Percentiles rank a stretch among this genome's conserved stretches.
Evolutionary conservation across 1,284 basidiomycete genomes (phyloP).

Genomic region (Leccinum fallax): DNA sequence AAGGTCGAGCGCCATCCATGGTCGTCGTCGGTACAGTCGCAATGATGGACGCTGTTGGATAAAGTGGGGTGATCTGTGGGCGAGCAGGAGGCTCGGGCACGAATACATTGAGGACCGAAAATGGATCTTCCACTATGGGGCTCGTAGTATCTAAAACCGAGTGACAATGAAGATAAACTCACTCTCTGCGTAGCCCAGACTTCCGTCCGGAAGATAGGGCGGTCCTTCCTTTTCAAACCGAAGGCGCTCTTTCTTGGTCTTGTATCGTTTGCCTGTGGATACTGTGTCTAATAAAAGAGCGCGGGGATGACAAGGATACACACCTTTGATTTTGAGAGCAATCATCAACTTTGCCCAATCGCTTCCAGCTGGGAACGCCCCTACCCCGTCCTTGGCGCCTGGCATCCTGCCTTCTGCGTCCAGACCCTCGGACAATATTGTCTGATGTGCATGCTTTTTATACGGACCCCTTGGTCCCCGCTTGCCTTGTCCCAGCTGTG

Average conservation of each 20-base stretch:
- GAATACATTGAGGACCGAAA: slow-evolving; percentile 62
- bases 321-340: slow-evolving; percentile 71
- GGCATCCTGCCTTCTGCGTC: slow-evolving; percentile 72
- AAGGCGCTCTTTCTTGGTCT: slow-evolving; percentile 76
- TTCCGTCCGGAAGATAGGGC: slow-evolving; percentile 66
- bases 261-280: slow-evolving; percentile 65
- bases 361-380: slow-evolving; percentile 66
- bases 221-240: slow-evolving; percentile 73
- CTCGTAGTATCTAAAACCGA: neutral
- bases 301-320: neutral
- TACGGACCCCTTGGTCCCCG: slow-evolving; percentile 50
- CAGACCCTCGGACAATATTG: slow-evolving; percentile 52
- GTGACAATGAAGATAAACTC: slow-evolving; percentile 12
- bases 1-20: slow-evolving; percentile 10
- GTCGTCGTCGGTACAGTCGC: neutral
- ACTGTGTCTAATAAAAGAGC: neutral
- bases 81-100: slow-evolving; percentile 57
- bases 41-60: slow-evolving; percentile 41
- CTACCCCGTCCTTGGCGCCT: slow-evolving; percentile 72
- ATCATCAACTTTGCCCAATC: slow-evolving; percentile 71
- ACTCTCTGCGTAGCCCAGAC: slow-evolving; percentile 74
- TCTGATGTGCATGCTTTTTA: slow-evolving; percentile 40
- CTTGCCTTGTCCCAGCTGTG: slow-evolving; percentile 27
- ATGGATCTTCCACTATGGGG: slow-evolving; percentile 72
- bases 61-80: slow-evolving; percentile 60